Base-by-base conservation (phyloP, 306 rosid species). In the Lathyrus sativus region DNA sequence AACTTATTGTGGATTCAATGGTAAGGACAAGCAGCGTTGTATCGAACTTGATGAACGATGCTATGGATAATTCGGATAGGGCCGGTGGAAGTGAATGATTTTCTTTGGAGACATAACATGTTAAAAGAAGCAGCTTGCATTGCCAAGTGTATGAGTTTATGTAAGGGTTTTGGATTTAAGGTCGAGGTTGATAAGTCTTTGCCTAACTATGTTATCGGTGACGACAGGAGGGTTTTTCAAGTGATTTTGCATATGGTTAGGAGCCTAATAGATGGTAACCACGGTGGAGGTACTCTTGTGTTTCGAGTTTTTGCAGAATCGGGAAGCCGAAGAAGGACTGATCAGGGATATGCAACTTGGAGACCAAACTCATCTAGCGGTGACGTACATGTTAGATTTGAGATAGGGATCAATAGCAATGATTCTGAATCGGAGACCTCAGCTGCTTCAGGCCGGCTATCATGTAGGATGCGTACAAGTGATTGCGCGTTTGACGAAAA, bases 191-290 rank as follows among this genome's bases (percentile, higher is more conserved):
- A 92, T 44, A 84, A 79, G 75, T 81, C 87, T 24, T 72, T 92
- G 77, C 95, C 91, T 5, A 82, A 92, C 58, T 68, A 87, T 38
- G 87, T 87, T 10, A 42, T 87, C 81, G 98, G 98, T 7, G 96
- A 92, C 35, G 96, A 92, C 31, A 81, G 83, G 73, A 86, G 98
- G 84, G 83, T 92, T 33, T 87, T 87, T 79, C 98, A 92, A 79
- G 96, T 87, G 84, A 86, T 92, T 83, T 58, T 92, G 74, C 95
- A 89, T 57, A 89, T 92, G 92, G 80, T 89, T 48, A 85, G 96
- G 35, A 92, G 69, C 82, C 75, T 86, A 3, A 72, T 89, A 46
- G 72, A 85, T 59, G 78, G 81, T 41, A 84, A 81, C 78, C 49
- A 60, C 26, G 79, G 77, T 13, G 88, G 87, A 29, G 89, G 89